Evolutionary conservation across 1,139 yeast genomes (phyloP), one percentile per base, ranked within the genome.

Genomic region (Barnettozyma hawaiiensis): DNA sequence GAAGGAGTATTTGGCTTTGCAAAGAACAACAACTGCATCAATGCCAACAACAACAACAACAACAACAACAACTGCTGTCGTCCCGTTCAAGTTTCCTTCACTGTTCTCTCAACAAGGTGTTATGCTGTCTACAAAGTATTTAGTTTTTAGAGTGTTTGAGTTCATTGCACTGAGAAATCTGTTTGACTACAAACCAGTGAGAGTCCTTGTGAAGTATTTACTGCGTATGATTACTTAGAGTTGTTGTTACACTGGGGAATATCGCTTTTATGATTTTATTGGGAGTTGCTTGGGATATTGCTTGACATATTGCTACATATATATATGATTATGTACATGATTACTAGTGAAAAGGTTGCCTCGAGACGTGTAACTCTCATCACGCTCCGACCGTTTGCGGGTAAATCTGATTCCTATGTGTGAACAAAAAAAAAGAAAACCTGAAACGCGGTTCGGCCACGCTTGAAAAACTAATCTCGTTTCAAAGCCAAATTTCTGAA

Each of bases 71-170:
- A 40, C 36, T 11, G 15, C 21, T 15, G 29, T 35, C 9, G 24
- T 20, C 3, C 37, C 35, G 4, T 27, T 21, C 14, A 22, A 24
- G 9, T 41, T 42, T 1, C 45, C 52, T 3, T 15, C 44, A 3
- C 12, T 45, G 14, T 39, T 50, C 19, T 34, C 50, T 0, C 5
- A 10, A 6, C 43, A 24, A 4, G 48, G 50, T 7, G 27, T 42
- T 8, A 37, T 32, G 8, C 12, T 35, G 4, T 7, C 11, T 7
- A 4, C 38, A 8, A 47, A 40, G 27, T 50, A 47, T 22, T 22
- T 33, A 4, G 20, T 50, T 14, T 52, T 42, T 31, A 44, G 53
- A 15, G 19, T 48, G 9, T 51, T 52, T 40, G 58, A 54, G 41
- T 54, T 48, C 42, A 14, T 46, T n/a, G n/a, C 47, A 3, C 26